Evolutionary conservation across 805 yeast species (phyloP).

Genomic region (Candida endomychidarum): DNA sequence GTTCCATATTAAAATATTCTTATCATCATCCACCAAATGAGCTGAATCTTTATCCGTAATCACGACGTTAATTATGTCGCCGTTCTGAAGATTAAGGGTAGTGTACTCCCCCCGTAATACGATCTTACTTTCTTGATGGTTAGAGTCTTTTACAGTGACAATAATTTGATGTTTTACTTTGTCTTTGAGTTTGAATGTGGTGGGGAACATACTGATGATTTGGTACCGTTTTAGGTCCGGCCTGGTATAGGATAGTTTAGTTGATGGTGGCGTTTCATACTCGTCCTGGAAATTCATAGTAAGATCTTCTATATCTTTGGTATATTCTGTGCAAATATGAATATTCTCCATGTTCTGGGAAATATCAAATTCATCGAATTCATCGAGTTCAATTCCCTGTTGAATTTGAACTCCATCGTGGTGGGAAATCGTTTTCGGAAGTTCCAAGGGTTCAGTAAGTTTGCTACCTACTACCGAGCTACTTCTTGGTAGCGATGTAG

Average conservation of each 20-base stretch:
- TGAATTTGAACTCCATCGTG: constrained; percentile 13
- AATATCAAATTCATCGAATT: constrained; percentile 5
- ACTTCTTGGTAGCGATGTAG: too few relatives aligned
- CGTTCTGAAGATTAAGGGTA: constrained; percentile 44
- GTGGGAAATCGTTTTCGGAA: background rate
- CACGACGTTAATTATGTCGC: constrained; percentile 64
- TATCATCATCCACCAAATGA: constrained; percentile 51
- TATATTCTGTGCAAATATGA: background rate
- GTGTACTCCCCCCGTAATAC: constrained; percentile 65
- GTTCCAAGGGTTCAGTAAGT: too few relatives aligned
- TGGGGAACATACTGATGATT: constrained; percentile 33
- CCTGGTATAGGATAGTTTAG: constrained; percentile 37
- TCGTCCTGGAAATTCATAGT: background rate
- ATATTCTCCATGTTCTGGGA: background rate
- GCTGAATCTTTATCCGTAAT: constrained; percentile 42
- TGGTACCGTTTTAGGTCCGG: constrained; percentile 50
- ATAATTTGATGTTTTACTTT: constrained; percentile 48
- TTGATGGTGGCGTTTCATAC: background rate
- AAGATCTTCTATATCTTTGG: constrained; percentile 2
- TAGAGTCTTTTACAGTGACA: constrained; percentile 48
- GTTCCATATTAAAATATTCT: constrained; percentile 69
- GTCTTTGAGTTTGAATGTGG: constrained; percentile 29
- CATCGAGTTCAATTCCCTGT: constrained; percentile 5
- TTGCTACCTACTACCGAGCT: too few relatives aligned
- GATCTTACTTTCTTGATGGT: constrained; percentile 36